phyloP scores from a whole-genome alignment of 2,329 filamentous ascomycete genomes.

The Colletotrichum filicis region DNA sequence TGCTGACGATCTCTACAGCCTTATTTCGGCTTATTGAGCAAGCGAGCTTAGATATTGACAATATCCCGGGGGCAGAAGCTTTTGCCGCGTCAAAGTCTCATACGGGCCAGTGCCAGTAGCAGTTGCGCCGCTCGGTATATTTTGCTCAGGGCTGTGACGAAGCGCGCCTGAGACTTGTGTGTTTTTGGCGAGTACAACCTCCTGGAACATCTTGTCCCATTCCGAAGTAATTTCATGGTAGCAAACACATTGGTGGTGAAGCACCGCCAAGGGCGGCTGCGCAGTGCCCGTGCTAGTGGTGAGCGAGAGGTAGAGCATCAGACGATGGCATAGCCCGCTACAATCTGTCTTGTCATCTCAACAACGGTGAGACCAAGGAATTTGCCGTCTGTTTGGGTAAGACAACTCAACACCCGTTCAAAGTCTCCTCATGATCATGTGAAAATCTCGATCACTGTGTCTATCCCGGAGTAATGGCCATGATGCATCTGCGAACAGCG shows the following conservation, averaged over 20 bases:
- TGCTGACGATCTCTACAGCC: slow-evolving; percentile 25
- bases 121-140: background rate
- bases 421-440: background rate
- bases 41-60: background rate
- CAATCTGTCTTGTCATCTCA: slow-evolving; percentile 19
- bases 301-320: slow-evolving; percentile 2
- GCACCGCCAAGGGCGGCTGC: slow-evolving; percentile 19
- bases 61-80: slow-evolving; percentile 4
- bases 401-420: background rate
- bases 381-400: background rate
- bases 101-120: background rate
- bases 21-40: background rate
- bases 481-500: slow-evolving; percentile 5
- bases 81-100: slow-evolving; percentile 11
- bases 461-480: background rate
- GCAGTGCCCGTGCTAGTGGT: background rate
- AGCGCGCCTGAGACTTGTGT: background rate
- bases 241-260: slow-evolving; percentile 4
- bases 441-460: background rate
- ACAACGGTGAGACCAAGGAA: slow-evolving; percentile 3
- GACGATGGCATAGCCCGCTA: slow-evolving; percentile 16
- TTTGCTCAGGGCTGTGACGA: background rate
- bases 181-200: slow-evolving; percentile 10
- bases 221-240: background rate
- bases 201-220: background rate